Conservation (phyloP, 345 rosid genomes). For the Rubroshorea leprosula region DNA sequence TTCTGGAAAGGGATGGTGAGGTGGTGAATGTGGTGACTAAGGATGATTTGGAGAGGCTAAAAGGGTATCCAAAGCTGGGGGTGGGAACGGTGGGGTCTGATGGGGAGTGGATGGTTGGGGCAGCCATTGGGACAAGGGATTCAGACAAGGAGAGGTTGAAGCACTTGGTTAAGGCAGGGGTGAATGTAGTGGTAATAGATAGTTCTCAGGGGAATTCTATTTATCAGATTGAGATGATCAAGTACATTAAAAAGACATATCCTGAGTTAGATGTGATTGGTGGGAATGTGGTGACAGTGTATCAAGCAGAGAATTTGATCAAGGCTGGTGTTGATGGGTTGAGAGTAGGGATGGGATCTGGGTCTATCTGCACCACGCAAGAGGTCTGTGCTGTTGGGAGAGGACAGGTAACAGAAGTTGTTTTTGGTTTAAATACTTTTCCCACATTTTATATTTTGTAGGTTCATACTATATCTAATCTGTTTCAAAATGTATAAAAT, state of each 20-base stretch:
- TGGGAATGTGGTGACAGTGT: constrained; percentile 84
- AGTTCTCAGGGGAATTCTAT: constrained; percentile 93
- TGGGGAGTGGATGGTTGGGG: constrained; percentile 93
- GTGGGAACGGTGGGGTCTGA: constrained; percentile 60
- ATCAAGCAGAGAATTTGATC: constrained; percentile 83
- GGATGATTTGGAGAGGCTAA: constrained; percentile 71
- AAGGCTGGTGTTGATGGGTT: constrained; percentile 77
- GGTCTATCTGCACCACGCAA: constrained; percentile 92
- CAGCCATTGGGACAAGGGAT: constrained; percentile 76
- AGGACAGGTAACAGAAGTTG: constrained; percentile 62
- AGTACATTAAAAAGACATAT: constrained; percentile 55
- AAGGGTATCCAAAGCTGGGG: constrained; percentile 63
- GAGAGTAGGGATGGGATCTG: constrained; percentile 95
- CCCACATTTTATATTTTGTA: neutral
- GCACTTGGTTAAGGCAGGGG: constrained; percentile 66
- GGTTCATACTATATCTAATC: neutral
- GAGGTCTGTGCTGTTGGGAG: constrained; percentile 96
- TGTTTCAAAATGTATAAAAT: neutral
- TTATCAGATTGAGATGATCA: constrained; percentile 85
- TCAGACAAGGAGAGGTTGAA: constrained; percentile 75
- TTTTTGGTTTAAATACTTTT: neutral
- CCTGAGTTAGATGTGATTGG: constrained; percentile 81
- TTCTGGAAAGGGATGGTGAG: constrained; percentile 52
- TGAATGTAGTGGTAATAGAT: constrained; percentile 66
- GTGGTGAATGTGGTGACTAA: constrained; percentile 55